Conservation (phyloP, 2,329 filamentous ascomycete genomes). For the Sarocladiaceae sp. region DNA sequence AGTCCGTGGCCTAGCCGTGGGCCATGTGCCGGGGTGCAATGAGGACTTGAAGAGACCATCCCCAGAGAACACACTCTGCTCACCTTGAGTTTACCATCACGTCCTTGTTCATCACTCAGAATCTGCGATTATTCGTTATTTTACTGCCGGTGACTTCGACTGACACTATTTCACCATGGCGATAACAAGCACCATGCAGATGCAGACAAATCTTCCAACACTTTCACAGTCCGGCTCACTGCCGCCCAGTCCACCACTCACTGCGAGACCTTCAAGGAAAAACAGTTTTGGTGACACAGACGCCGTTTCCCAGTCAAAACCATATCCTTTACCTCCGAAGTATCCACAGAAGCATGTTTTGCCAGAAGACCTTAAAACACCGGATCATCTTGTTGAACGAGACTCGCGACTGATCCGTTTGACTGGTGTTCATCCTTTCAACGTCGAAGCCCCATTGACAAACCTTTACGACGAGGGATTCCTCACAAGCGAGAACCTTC, state of each 20-base stretch:
- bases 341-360: slow-evolving; percentile 57
- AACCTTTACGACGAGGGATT: slow-evolving; percentile 76
- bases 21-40: too few relatives aligned
- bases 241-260: slow-evolving; percentile 34
- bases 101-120: not conserved
- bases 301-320: slow-evolving; percentile 15
- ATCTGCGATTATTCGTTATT: too few relatives aligned
- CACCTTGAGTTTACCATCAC: not conserved
- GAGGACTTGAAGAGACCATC: slow-evolving; percentile 4
- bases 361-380: slow-evolving; percentile 73
- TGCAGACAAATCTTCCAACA: slow-evolving; percentile 9
- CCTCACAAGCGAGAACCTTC: slow-evolving; percentile 77
- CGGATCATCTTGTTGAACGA: slow-evolving; percentile 72
- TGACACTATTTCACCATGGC: slow-evolving; percentile 13
- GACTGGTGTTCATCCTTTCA: slow-evolving; percentile 87
- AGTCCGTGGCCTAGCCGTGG: too few relatives aligned
- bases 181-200: slow-evolving; percentile 11
- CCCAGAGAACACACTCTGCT: not conserved
- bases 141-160: not conserved
- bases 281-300: slow-evolving; percentile 22
- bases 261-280: slow-evolving; percentile 29
- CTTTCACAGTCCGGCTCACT: slow-evolving; percentile 14
- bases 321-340: slow-evolving; percentile 63
- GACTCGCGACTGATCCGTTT: slow-evolving; percentile 78
- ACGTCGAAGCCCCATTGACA: slow-evolving; percentile 77